Percentiles rank a stretch among this genome's conserved stretches.
phyloP scores from a whole-genome alignment of 495 filamentous ascomycete genomes.

The Ascodesmis nigricans region DNA sequence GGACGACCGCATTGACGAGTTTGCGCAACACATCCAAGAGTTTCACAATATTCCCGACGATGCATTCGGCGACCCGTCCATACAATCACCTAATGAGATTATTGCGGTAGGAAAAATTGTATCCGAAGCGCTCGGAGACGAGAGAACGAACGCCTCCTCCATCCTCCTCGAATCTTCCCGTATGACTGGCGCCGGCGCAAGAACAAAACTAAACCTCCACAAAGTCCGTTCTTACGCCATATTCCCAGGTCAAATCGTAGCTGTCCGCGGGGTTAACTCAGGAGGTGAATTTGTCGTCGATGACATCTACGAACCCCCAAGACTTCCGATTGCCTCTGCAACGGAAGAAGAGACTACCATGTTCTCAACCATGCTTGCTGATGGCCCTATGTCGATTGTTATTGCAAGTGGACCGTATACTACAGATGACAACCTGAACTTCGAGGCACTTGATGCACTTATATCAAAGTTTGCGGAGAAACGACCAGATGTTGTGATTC shows the following conservation, averaged over 20 bases:
- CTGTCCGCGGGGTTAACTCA: constrained; percentile 64
- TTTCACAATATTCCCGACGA: constrained; percentile 53
- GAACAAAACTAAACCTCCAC: constrained; percentile 59
- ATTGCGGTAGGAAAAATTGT: constrained; percentile 79
- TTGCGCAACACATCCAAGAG: constrained; percentile 44
- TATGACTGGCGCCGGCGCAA: constrained; percentile 56
- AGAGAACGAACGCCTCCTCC: constrained; percentile 61
- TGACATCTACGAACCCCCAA: constrained; percentile 50
- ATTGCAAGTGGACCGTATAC: constrained; percentile 77
- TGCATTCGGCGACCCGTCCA: constrained; percentile 71
- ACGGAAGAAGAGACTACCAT: constrained; percentile 34
- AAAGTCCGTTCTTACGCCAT: constrained; percentile 50
- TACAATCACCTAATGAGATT: constrained; percentile 63
- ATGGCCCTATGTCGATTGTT: constrained; percentile 51
- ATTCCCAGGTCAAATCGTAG: constrained; percentile 89
- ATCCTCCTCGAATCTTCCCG: constrained; percentile 73
- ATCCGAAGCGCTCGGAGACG: constrained; percentile 61
- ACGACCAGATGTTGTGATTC: constrained; percentile 56
- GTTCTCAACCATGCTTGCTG: constrained; percentile 39
- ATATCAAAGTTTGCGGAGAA: constrained; percentile 52
- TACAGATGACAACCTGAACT: constrained; percentile 70
- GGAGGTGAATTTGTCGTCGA: constrained; percentile 64
- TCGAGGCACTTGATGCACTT: constrained; percentile 62
- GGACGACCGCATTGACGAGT: constrained; percentile 87
- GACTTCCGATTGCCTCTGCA: constrained; percentile 46